A percentile compares a stretch with the other conserved stretches of the same genome.
Conservation (phyloP, 2,329 filamentous ascomycete genomes). For the Coccinonectria pachysandricola region DNA sequence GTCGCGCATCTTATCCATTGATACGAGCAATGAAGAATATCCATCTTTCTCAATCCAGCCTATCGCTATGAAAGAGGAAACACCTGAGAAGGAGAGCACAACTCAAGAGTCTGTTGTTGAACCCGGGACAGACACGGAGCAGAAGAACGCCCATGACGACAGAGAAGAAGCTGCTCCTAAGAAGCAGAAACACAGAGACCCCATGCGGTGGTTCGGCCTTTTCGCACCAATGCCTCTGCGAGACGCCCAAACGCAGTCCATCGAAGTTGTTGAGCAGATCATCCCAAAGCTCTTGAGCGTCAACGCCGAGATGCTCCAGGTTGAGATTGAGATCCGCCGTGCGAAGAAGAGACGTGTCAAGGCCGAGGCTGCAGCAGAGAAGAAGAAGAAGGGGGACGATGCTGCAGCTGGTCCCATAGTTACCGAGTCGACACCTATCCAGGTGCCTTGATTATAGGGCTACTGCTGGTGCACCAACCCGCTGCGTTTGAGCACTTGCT, state of each 20-base stretch:
- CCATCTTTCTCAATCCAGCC: constrained; percentile 12
- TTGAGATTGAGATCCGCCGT: constrained; percentile 60
- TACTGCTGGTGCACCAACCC: too few relatives aligned
- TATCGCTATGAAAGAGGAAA: constrained; percentile 3
- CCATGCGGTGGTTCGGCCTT: constrained; percentile 48
- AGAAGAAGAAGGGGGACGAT: constrained; percentile 12
- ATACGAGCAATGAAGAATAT: constrained; percentile 5
- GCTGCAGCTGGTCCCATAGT: too few relatives aligned
- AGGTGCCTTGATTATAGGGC: too few relatives aligned
- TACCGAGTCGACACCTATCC: too few relatives aligned
- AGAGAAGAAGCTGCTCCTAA: constrained; percentile 6
- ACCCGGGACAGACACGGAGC: too few relatives aligned
- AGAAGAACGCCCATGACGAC: constrained; percentile 5
- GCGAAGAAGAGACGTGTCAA: constrained; percentile 46
- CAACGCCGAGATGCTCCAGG: constrained; percentile 47
- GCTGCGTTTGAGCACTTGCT: too few relatives aligned
- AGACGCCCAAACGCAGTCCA: constrained; percentile 49
- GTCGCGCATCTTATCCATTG: constrained; percentile 29
- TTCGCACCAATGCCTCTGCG: constrained; percentile 42
- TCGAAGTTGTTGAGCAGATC: constrained; percentile 43
- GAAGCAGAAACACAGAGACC: constrained; percentile 23
- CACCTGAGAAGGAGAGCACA: constrained; percentile 3
- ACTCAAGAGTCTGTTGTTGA: constrained; percentile 1
- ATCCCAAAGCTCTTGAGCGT: constrained; percentile 48
- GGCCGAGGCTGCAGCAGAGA: constrained; percentile 26